These are phyloP conservation scores for Psilocybe tampanensis DNA, from an alignment of 768 basidiomycete species.

Conservation along the genomic window DNA sequence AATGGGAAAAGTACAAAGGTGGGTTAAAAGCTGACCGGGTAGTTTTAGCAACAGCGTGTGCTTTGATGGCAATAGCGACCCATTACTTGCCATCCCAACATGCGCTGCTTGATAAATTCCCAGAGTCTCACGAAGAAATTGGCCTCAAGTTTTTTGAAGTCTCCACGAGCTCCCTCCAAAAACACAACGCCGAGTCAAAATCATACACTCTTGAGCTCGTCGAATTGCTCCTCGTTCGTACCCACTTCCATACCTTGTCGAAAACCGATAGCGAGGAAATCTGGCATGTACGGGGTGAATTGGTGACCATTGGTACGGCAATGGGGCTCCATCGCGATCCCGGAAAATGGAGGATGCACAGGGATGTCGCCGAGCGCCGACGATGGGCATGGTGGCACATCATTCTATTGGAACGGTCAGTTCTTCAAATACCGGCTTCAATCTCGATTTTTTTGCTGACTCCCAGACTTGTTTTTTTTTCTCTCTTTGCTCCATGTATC, in stretches of 20 bases:
- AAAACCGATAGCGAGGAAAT: constrained; percentile 83
- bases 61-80: constrained; percentile 72
- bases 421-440: neutral
- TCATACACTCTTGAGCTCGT: constrained; percentile 73
- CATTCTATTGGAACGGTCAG: constrained; percentile 74
- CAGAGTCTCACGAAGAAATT: constrained; percentile 59
- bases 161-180: constrained; percentile 62
- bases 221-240: constrained; percentile 70
- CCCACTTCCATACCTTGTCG: constrained; percentile 70
- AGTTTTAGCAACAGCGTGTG: constrained; percentile 71
- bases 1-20: constrained; percentile 77
- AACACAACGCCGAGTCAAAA: constrained; percentile 61
- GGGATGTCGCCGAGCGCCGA: constrained; percentile 71
- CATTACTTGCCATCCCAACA: constrained; percentile 73
- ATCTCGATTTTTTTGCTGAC: neutral
- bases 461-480: neutral
- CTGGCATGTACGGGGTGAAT: constrained; percentile 74
- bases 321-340: constrained; percentile 89
- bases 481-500: constrained; percentile 12
- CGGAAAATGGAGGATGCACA: constrained; percentile 72
- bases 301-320: constrained; percentile 74
- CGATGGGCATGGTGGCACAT: constrained; percentile 95
- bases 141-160: constrained; percentile 71
- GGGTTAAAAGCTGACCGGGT: constrained; percentile 68
- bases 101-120: constrained; percentile 53